Evolutionary conservation across 1,284 basidiomycete species (phyloP), one percentile per base, ranked within the genome.

Genomic region (Melampsora larici-populina): DNA sequence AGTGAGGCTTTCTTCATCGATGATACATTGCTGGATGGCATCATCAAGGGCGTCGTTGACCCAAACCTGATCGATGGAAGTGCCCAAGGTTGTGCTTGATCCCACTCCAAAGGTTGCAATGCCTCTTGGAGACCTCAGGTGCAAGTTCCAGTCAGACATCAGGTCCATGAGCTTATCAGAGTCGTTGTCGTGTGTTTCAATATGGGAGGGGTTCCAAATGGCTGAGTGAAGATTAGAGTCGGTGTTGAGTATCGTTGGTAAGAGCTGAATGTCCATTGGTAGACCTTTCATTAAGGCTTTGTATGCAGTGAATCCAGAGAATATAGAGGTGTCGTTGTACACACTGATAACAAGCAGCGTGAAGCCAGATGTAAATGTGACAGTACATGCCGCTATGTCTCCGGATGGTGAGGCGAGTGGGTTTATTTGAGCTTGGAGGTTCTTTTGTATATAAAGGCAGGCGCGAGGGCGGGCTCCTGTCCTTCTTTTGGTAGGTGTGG

Each of bases 61-160:
- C 60, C 60, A 74, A 40, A 43, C 48, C 13, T 49, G 46, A 55
- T 74, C 33, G 7, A 72, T 63, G 17, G 58, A 62, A 24, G 70
- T 72, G 9, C 29, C 51, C 5, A n/a, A 43, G 7, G 49, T 55
- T 13, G 26, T 26, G 13, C 11, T 49, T 11, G 48, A 49, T n/a
- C n/a, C n/a, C n/a, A n/a, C n/a, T n/a, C n/a, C n/a, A n/a, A n/a
- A n/a, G n/a, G n/a, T n/a, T n/a, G 48, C 48, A 2, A 11, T 33
- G 31, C 6, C 29, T 17, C 33, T 58, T 58, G 48, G 48, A 49
- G 48, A 49, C 11, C 21, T 11, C 21, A 49, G 48, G 11, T 49
- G 48, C 11, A 49, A 21, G 48, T 21, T 49, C 48, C 48, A 49
- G 11, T 49, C 21, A 11, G 48, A 11, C 48, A 49, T 49, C 21